Conservation (phyloP, 2,329 filamentous ascomycete species). For the Fusarium illudens region DNA sequence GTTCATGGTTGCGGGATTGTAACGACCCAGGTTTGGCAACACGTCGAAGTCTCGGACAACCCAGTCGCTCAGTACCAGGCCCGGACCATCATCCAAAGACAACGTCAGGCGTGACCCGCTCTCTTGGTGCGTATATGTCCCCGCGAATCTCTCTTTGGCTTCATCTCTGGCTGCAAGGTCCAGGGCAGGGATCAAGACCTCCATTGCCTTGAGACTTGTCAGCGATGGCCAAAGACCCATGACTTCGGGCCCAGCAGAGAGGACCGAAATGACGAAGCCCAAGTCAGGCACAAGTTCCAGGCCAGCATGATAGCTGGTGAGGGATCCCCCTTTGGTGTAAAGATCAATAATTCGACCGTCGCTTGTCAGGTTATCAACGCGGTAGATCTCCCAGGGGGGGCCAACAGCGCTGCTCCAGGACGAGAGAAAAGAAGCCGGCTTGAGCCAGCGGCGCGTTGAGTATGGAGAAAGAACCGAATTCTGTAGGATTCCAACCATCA, state of each 20-base stretch:
- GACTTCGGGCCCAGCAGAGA: neutral
- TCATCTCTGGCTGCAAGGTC: constrained; percentile 1
- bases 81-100: neutral
- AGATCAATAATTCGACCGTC: neutral
- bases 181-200: neutral
- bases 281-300: neutral
- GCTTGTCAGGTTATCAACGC: constrained; percentile 2
- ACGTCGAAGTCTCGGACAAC: neutral
- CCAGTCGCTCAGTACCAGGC: neutral
- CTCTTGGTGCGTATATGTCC: neutral
- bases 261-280: neutral
- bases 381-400: constrained; percentile 10
- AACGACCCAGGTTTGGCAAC: constrained; percentile 1
- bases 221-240: neutral
- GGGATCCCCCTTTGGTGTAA: neutral
- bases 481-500: neutral
- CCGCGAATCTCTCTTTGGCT: neutral
- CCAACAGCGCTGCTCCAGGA: neutral
- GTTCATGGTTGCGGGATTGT: neutral
- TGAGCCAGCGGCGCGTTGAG: neutral
- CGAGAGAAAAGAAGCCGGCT: neutral
- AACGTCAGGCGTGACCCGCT: neutral
- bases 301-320: neutral
- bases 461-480: neutral
- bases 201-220: neutral